Evolutionary conservation across 768 basidiomycete species (phyloP), one percentile per base, ranked within the genome.

Genomic region (Kockovaella imperatae): DNA sequence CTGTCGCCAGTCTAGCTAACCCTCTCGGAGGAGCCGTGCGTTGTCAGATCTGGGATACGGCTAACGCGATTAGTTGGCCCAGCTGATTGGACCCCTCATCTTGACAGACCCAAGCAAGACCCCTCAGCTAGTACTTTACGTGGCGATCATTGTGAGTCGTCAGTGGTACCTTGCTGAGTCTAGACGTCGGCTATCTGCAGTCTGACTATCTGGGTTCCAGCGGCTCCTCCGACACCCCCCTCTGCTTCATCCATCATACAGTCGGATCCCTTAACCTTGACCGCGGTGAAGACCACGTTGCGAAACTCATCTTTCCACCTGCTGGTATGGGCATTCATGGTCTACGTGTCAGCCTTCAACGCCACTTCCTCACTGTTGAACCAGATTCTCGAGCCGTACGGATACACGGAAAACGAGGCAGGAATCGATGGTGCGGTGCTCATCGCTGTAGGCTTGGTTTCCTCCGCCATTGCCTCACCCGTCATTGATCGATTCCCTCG

Each of bases 291-390:
- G 32, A 13, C 4, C 1, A 31, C 43, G 28, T 42, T 49, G 13
- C 17, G 7, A 3, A 49, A 40, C 20, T 18, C 41, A 3, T 41
- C 48, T 10, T 49, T 49, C 42, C 48, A 49, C 32, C 30, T 49
- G 5, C 31, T 49, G 18, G 48, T 42, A 13, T 49, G 48, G 48
- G 38, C 48, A 28, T 49, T 49, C 18, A 34, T 49, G 5, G 36
- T 49, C 40, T 49, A 49, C 42, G 48, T 49, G 4, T 40, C 48
- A n/a, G 26, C 48, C 3, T 49, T 49, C 48, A 49, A 49, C 18
- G 41, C 48, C 4, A 49, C 48, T 15, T 49, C 48, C 7, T 49
- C 48, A 8, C 24, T 49, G 8, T 35, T 49, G 11, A 49, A 49
- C 28, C 48, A 49, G 25, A 49, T 49, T 1, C 21, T 49, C 10